Percentiles rank a stretch among this genome's conserved stretches.
phyloP scores from a whole-genome alignment of 1,284 basidiomycete species.

The Papiliotrema fonsecae region DNA sequence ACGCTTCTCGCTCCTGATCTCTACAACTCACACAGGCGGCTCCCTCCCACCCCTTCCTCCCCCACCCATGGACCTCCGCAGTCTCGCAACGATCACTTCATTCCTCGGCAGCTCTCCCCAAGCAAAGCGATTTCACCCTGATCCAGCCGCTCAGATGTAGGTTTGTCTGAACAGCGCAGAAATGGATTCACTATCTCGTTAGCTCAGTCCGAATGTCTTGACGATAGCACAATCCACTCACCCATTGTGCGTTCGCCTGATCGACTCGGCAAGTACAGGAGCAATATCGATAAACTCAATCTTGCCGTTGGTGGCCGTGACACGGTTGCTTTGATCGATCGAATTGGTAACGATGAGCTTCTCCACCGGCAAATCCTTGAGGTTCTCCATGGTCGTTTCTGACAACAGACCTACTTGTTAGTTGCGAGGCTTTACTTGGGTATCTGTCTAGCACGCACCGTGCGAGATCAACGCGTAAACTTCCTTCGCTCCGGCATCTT shows the following conservation, averaged over 20 bases:
- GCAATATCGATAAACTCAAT: slow-evolving; percentile 72
- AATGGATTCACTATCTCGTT: slow-evolving; percentile 19
- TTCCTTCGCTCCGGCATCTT: slow-evolving; percentile 80
- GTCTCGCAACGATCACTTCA: no score
- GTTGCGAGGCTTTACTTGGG: background rate
- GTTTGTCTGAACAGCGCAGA: slow-evolving; percentile 25
- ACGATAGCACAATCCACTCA: slow-evolving; percentile 51
- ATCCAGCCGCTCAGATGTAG: slow-evolving; percentile 5
- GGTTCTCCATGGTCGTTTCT: slow-evolving; percentile 70
- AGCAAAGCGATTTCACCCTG: no score
- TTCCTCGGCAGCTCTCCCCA: no score
- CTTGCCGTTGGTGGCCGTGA: slow-evolving; percentile 46
- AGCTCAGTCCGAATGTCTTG: background rate
- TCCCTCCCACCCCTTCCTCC: no score
- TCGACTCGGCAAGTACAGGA: slow-evolving; percentile 89
- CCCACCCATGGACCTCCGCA: no score
- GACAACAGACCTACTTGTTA: slow-evolving; percentile 67
- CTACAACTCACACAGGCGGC: no score
- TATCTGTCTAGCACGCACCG: slow-evolving; percentile 54
- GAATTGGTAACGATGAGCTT: slow-evolving; percentile 84
- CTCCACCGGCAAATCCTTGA: slow-evolving; percentile 75
- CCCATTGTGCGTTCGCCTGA: slow-evolving; percentile 94
- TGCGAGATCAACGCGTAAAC: slow-evolving; percentile 90
- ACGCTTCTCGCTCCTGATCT: no score
- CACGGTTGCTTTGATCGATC: slow-evolving; percentile 61